These are phyloP conservation scores for Flaveria trinervia DNA, from an alignment of 129 eudicot species.

Conservation along the genomic window DNA sequence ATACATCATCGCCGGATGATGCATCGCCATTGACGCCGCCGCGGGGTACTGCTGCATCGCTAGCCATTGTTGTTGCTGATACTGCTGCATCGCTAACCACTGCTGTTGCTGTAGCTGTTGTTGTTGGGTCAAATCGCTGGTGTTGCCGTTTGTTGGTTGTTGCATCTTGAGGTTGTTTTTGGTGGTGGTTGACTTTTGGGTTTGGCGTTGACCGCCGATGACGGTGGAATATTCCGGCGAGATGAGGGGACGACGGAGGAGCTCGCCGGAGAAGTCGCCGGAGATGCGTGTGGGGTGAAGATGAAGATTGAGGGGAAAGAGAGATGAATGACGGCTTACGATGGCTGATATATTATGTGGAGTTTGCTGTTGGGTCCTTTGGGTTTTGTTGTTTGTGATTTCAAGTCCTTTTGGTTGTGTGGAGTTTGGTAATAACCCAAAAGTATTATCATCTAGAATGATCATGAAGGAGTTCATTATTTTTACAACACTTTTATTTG, in stretches of 20 bases:
- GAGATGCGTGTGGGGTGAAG: slow-evolving; percentile 25
- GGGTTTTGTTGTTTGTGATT: background rate
- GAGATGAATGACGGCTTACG: slow-evolving; percentile 51
- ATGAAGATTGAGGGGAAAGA: slow-evolving; percentile 32
- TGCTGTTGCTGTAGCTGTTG: slow-evolving; percentile 45
- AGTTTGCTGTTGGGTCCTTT: background rate
- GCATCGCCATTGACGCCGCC: slow-evolving; percentile 41
- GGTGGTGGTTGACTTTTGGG: background rate
- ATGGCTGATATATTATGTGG: slow-evolving; percentile 36
- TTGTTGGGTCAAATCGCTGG: slow-evolving; percentile 45
- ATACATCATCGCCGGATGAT: slow-evolving; percentile 52
- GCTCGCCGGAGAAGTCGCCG: slow-evolving; percentile 18
- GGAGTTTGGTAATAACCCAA: background rate
- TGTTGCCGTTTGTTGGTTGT: slow-evolving; percentile 44
- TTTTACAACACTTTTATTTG: background rate
- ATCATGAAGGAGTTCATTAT: background rate
- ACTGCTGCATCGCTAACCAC: slow-evolving; percentile 51
- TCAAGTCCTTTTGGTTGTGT: background rate
- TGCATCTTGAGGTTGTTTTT: slow-evolving; percentile 32
- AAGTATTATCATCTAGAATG: background rate
- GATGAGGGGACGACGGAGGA: slow-evolving; percentile 24
- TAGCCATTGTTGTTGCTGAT: slow-evolving; percentile 46
- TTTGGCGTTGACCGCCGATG: background rate
- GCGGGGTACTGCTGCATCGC: slow-evolving; percentile 53
- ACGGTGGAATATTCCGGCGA: background rate